These are phyloP conservation scores for Lactarius quietus DNA, from an alignment of 768 basidiomycete species.

Conservation along the genomic window DNA sequence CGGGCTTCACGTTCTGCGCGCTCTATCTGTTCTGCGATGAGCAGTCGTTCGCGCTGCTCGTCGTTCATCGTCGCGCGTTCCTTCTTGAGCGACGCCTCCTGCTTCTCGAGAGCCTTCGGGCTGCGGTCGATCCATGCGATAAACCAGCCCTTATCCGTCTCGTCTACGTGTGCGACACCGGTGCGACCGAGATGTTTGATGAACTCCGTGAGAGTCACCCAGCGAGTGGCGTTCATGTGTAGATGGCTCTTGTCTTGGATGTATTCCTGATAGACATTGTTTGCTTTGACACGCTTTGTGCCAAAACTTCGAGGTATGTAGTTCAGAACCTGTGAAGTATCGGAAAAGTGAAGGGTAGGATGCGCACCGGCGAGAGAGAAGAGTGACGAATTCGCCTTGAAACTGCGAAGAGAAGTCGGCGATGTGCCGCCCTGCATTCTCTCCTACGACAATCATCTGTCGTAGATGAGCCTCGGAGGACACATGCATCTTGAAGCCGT, in stretches of 20 bases:
- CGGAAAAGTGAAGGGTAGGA: not conserved
- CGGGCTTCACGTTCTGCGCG: conserved; percentile 60
- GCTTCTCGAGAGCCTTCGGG: conserved; percentile 90
- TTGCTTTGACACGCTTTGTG: conserved; percentile 92
- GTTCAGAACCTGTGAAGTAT: conserved; percentile 10
- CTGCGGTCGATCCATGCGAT: conserved; percentile 96
- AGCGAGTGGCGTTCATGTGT: conserved; percentile 98
- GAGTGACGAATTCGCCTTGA: conserved; percentile 86
- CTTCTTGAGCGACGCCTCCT: conserved; percentile 87
- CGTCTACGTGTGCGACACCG: conserved; percentile 90
- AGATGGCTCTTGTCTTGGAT: conserved; percentile 91
- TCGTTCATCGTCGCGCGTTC: conserved; percentile 89
- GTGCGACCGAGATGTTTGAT: conserved; percentile 81
- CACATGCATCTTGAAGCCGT: conserved; percentile 96
- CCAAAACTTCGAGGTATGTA: conserved; percentile 55
- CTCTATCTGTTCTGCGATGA: conserved; percentile 93
- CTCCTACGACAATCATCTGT: conserved; percentile 96
- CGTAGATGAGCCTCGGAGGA: conserved; percentile 87
- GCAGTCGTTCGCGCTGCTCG: conserved; percentile 87
- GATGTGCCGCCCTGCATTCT: conserved; percentile 90
- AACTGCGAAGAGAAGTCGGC: conserved; percentile 85
- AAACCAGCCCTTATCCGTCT: conserved; percentile 99
- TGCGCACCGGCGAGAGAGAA: conserved; percentile 77
- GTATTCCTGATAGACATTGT: conserved; percentile 96
- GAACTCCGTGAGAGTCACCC: conserved; percentile 98